Conservation (phyloP, 352 stramenopile species). For the Globisporangium takayamanum region DNA sequence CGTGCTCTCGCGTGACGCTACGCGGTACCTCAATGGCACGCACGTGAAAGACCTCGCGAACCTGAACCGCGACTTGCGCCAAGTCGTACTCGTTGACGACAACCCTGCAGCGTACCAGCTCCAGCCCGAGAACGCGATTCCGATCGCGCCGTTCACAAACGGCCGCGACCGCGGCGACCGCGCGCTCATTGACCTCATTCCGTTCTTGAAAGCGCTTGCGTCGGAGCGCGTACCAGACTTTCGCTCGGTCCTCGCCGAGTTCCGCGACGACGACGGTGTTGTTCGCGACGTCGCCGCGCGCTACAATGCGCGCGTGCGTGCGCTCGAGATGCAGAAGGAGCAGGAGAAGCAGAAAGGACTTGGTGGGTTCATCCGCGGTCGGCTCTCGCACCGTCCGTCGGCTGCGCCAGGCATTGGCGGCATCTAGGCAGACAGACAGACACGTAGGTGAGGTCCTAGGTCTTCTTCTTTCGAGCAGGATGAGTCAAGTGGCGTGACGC, state of each 20-base stretch:
- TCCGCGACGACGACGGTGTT: conserved; percentile 76
- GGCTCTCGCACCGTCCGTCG: conserved; percentile 56
- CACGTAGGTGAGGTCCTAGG: not conserved
- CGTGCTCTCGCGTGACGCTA: conserved; percentile 71
- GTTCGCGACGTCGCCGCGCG: conserved; percentile 71
- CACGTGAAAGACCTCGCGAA: conserved; percentile 82
- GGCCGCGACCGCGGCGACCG: conserved; percentile 75
- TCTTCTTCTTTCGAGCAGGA: not conserved
- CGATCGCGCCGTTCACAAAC: conserved; percentile 70
- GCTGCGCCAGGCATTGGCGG: conserved; percentile 3
- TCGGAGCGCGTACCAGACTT: conserved; percentile 76
- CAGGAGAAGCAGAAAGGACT: conserved; percentile 80
- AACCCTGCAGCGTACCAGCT: conserved; percentile 75
- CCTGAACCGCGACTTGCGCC: conserved; percentile 72
- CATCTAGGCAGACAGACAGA: conserved; percentile 6
- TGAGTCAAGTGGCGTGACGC: not conserved
- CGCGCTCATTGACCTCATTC: conserved; percentile 75
- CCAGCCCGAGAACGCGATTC: conserved; percentile 81
- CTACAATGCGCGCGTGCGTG: conserved; percentile 69
- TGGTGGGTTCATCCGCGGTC: conserved; percentile 73
- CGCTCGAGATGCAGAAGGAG: conserved; percentile 76
- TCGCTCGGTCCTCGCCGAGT: conserved; percentile 65
- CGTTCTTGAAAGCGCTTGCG: conserved; percentile 78
- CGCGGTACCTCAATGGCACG: conserved; percentile 73
- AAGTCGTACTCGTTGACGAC: conserved; percentile 83